Evolutionary conservation across 305 asterid genomes (phyloP).

Genomic region (Solanum chacoense): DNA sequence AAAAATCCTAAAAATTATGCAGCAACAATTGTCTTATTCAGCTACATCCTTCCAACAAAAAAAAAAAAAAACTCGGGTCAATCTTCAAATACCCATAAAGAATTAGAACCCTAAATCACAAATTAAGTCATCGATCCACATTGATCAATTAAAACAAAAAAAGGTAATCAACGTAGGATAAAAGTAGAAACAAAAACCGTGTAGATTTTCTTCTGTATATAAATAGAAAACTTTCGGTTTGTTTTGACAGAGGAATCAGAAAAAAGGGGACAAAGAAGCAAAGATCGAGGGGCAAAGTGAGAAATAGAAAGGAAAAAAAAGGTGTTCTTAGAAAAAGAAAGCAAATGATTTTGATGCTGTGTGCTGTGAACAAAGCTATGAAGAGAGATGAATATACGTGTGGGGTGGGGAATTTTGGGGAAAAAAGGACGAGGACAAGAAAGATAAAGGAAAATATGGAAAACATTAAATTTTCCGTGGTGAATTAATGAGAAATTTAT

Average conservation of each 20-base stretch:
- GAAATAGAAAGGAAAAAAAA: neutral
- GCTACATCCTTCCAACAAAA: constrained; percentile 31
- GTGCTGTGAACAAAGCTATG: neutral
- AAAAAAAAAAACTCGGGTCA: constrained; percentile 13
- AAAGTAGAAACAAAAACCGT: neutral
- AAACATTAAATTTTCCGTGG: no score
- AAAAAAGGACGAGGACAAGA: no score
- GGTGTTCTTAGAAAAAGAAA: neutral
- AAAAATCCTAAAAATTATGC: constrained; percentile 19
- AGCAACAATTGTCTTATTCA: constrained; percentile 4
- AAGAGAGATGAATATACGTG: neutral
- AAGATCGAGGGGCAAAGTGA: constrained; percentile 5
- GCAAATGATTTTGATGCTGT: neutral
- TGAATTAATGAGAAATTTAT: no score
- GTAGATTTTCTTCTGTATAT: neutral
- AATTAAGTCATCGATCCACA: constrained; percentile 14
- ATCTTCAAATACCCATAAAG: neutral
- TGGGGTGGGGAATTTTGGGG: neutral
- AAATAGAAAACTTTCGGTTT: neutral
- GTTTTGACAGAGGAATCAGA: constrained; percentile 2
- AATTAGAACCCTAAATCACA: constrained; percentile 34
- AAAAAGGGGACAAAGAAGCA: neutral
- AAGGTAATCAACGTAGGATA: constrained; percentile 13
- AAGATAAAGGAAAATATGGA: no score
- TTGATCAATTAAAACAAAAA: constrained; percentile 22